These are phyloP conservation scores for Termitomyces sp. DNA, from an alignment of 768 basidiomycete genomes.

Conservation along the genomic window DNA sequence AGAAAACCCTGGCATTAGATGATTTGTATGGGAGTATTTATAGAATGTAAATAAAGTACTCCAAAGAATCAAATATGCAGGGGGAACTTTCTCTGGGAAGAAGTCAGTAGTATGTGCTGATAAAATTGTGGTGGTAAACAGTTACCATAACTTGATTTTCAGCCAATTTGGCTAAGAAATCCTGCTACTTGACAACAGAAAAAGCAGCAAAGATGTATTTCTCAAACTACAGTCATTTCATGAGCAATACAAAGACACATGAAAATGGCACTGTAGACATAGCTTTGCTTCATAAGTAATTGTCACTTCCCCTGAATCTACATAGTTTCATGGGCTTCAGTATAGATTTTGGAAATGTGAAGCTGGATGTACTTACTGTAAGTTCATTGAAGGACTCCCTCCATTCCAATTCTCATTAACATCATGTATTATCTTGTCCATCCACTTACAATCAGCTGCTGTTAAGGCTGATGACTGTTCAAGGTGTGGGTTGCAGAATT, in stretches of 20 bases:
- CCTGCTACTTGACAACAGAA: conserved; percentile 84
- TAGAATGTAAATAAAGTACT: too few species aligned
- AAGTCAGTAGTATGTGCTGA: too few species aligned
- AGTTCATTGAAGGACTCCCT: conserved; percentile 49
- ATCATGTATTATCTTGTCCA: conserved; percentile 88
- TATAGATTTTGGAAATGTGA: background rate
- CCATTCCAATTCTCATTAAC: conserved; percentile 80
- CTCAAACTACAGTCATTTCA: conserved; percentile 54
- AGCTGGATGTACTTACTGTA: conserved; percentile 52
- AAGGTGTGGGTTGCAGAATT: conserved; percentile 78
- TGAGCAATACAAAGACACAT: background rate
- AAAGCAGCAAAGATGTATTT: conserved; percentile 91
- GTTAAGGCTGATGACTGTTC: conserved; percentile 79
- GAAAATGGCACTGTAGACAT: background rate
- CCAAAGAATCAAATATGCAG: too few species aligned
- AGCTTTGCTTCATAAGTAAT: conserved; percentile 89
- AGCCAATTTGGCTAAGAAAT: conserved; percentile 72
- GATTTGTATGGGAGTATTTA: too few species aligned
- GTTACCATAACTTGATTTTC: conserved; percentile 59
- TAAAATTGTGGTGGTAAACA: too few species aligned
- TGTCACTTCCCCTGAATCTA: conserved; percentile 94
- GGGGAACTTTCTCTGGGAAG: too few species aligned
- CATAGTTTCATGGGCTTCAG: background rate
- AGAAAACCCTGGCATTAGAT: too few species aligned
- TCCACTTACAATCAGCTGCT: conserved; percentile 94